Evolutionary conservation across 1,284 basidiomycete species (phyloP), one percentile per base, ranked within the genome.

Genomic region (Clitocybe nebularis): DNA sequence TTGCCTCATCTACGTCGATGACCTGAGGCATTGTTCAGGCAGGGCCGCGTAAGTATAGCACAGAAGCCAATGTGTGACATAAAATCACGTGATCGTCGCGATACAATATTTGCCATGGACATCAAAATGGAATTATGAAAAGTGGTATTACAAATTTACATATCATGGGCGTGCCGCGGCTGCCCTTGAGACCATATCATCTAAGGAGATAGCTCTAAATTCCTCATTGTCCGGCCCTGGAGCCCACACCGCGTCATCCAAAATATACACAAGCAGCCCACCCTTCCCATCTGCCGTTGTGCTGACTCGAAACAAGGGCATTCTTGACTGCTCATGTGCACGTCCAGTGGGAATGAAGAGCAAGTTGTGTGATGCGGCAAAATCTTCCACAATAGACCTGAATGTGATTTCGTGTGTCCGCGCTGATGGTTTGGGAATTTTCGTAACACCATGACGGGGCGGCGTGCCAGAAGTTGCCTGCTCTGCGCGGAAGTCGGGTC

Each of bases 191-290:
- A 88, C 82, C 77, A 87, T 84, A 47, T 78, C 75, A 56, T 86
- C 82, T 55, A 86, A 55, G 1, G 74, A 63, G 29, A 87, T 75
- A 8, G 84, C 83, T 37, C 72, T 63, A 58, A 75, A 83, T 14
- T 81, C 77, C 11, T 75, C 72, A 30, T 74, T 74, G 39, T 66
- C 63, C n/a, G 58, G 58, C n/a, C 53, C 54, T 4, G 77, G 68
- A 5, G 81, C 83, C 87, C 87, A 94, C 19, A 93, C 84, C 1
- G 89, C 90, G 62, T 95, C 92, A 56, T 94, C 92, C 51, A 81
- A 67, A 36, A 95, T 73, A 63, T 93, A 96, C 21, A 94, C 81
- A 52, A 85, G 68, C 30, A 94, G 59, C 0, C 94, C 94, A 9
- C 87, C 85, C 56, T 84, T 88, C 3, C 91, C 92, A 62, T 89